These are phyloP conservation scores for Mycena venus DNA, from an alignment of 768 basidiomycete species.

Conservation along the genomic window DNA sequence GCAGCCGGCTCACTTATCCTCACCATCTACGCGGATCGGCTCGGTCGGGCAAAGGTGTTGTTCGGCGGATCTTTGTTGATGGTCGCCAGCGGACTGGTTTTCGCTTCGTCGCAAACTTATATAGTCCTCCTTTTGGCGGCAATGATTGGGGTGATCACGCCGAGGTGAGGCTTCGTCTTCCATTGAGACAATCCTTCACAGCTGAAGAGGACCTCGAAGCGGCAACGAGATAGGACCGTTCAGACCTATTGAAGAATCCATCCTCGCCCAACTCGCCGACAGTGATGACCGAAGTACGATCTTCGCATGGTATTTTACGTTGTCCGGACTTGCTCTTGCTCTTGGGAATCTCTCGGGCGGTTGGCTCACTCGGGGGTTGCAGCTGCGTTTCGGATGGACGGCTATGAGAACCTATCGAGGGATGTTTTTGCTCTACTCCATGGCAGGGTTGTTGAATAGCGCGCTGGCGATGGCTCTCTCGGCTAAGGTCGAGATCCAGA, in stretches of 20 bases:
- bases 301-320: slow-evolving; percentile 22
- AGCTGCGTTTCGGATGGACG: slow-evolving; percentile 21
- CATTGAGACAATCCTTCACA: not conserved
- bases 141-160: slow-evolving; percentile 17
- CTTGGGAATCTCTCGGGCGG: slow-evolving; percentile 25
- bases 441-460: slow-evolving; percentile 23
- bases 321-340: slow-evolving; percentile 9
- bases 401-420: slow-evolving; percentile 19
- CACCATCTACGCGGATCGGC: slow-evolving; percentile 25
- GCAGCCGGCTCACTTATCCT: slow-evolving; percentile 18
- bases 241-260: slow-evolving; percentile 21
- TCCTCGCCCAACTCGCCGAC: slow-evolving; percentile 15
- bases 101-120: slow-evolving; percentile 24
- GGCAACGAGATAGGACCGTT: slow-evolving; percentile 26
- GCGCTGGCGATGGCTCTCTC: slow-evolving; percentile 13
- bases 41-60: slow-evolving; percentile 19
- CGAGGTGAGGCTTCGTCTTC: slow-evolving; percentile 17
- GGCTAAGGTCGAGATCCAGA: slow-evolving; percentile 21
- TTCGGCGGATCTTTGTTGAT: slow-evolving; percentile 17
- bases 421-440: slow-evolving; percentile 25
- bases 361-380: slow-evolving; percentile 23
- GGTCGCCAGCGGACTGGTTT: slow-evolving; percentile 16
- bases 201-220: slow-evolving; percentile 16
- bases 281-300: slow-evolving; percentile 20
- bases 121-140: slow-evolving; percentile 21